These are phyloP conservation scores for Tolypocladium amazonense DNA, from an alignment of 2,329 filamentous ascomycete species.

Conservation along the genomic window DNA sequence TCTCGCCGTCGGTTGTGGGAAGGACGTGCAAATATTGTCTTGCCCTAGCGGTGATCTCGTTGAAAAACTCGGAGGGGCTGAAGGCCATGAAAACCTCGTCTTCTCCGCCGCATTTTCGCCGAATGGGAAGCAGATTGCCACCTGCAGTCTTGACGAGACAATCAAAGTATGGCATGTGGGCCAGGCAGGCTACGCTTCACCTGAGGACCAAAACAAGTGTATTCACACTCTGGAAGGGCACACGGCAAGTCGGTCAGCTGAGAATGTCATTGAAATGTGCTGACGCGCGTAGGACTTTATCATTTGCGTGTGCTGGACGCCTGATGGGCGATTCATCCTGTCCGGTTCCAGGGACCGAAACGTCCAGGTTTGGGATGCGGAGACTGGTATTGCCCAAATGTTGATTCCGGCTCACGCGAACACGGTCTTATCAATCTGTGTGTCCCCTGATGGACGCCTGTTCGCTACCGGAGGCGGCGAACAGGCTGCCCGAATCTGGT, in stretches of 20 bases:
- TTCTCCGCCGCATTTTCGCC: not conserved
- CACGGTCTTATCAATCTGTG: not conserved
- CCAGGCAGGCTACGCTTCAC: not conserved
- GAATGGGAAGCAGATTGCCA: not conserved
- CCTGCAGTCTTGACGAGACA: not conserved
- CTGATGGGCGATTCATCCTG: not conserved
- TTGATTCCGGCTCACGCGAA: not conserved
- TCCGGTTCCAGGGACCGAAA: not conserved
- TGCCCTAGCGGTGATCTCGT: not conserved
- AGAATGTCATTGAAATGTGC: not conserved
- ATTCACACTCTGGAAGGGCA: not conserved
- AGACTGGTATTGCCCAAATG: not conserved
- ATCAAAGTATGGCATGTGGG: not conserved
- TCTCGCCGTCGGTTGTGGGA: not conserved
- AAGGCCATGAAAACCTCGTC: not conserved
- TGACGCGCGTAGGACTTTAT: not conserved
- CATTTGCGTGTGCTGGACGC: not conserved
- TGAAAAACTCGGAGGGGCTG: not conserved
- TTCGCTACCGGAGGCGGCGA: not conserved
- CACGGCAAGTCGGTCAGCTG: not conserved
- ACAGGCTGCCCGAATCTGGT: not conserved
- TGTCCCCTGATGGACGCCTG: not conserved
- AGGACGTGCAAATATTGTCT: not conserved
- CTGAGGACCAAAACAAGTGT: not conserved
- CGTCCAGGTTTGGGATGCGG: not conserved